These are phyloP conservation scores for Boletales sp. DNA, from an alignment of 768 basidiomycete genomes.

Conservation along the genomic window DNA sequence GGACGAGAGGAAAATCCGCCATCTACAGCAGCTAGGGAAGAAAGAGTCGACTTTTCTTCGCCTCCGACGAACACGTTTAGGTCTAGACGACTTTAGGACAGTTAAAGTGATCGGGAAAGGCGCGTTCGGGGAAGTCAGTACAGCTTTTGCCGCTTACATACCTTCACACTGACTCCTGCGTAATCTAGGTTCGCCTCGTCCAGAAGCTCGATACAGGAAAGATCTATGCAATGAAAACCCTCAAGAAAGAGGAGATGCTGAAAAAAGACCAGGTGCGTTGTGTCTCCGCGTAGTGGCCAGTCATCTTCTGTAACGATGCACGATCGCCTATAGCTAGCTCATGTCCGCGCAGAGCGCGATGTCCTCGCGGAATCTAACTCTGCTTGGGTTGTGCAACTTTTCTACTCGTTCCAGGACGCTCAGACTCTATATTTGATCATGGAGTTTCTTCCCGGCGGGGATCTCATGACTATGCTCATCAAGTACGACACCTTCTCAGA, in stretches of 20 bases:
- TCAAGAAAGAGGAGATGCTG: slow-evolving; percentile 98
- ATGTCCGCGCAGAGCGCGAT: slow-evolving; percentile 96
- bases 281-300: neutral
- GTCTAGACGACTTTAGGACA: slow-evolving; percentile 89
- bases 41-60: slow-evolving; percentile 89
- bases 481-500: slow-evolving; percentile 99
- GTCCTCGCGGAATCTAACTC: slow-evolving; percentile 95
- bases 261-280: slow-evolving; percentile 90
- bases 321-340: slow-evolving; percentile 65
- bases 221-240: slow-evolving; percentile 98
- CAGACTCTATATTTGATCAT: slow-evolving; percentile 93
- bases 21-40: slow-evolving; percentile 78
- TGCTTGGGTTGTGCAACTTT: slow-evolving; percentile 94
- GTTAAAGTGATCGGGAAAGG: slow-evolving; percentile 99
- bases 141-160: neutral
- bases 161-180: neutral
- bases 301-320: slow-evolving; percentile 5
- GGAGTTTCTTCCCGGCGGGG: slow-evolving; percentile 98
- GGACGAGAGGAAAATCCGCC: slow-evolving; percentile 84
- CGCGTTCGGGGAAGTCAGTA: slow-evolving; percentile 90
- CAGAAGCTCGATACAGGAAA: slow-evolving; percentile 97
- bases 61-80: slow-evolving; percentile 83
- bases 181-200: slow-evolving; percentile 72
- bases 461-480: slow-evolving; percentile 99
- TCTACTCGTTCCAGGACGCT: slow-evolving; percentile 97